phyloP scores from a whole-genome alignment of 1,139 yeast genomes.

The Hemisphaericaspora xylanilytica region DNA sequence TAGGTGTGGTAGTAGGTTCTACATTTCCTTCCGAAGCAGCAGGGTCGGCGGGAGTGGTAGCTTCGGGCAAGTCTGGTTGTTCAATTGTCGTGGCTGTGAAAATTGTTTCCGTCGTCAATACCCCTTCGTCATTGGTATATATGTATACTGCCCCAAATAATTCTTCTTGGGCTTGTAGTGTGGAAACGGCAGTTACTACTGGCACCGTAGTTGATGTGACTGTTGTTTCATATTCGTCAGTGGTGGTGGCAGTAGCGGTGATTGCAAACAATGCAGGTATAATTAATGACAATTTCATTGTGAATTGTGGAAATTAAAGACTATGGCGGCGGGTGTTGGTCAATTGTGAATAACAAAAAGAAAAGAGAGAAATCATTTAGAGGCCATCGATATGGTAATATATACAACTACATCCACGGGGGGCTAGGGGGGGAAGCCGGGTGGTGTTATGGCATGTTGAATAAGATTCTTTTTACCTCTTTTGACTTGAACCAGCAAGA shows the following conservation, averaged over 20 bases:
- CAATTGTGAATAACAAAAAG: too few relatives aligned
- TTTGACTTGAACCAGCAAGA: too few relatives aligned
- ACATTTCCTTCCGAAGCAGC: too few relatives aligned
- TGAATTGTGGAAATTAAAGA: too few relatives aligned
- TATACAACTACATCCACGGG: too few relatives aligned
- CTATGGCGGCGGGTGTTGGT: too few relatives aligned
- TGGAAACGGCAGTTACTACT: constrained; percentile 29
- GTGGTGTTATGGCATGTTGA: too few relatives aligned
- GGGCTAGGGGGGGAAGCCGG: too few relatives aligned
- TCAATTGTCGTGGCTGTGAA: constrained; percentile 22
- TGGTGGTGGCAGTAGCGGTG: constrained; percentile 9
- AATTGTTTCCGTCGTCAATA: constrained; percentile 32
- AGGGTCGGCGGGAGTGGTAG: constrained; percentile 10
- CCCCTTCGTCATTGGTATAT: constrained; percentile 31
- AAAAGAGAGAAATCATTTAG: too few relatives aligned
- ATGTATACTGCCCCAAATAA: constrained; percentile 36
- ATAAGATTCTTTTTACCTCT: too few relatives aligned
- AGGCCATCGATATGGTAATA: too few relatives aligned
- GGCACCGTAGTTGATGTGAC: constrained; percentile 32
- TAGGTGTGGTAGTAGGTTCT: too few relatives aligned
- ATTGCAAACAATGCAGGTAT: constrained; percentile 15
- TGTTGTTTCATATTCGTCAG: constrained; percentile 20
- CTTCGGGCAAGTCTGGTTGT: constrained; percentile 11
- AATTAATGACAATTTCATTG: constrained; percentile 20
- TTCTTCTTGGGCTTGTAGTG: constrained; percentile 27